Evolutionary conservation across 345 rosid species (phyloP), one percentile per base, ranked within the genome.

Genomic region (Camelina sativa): DNA sequence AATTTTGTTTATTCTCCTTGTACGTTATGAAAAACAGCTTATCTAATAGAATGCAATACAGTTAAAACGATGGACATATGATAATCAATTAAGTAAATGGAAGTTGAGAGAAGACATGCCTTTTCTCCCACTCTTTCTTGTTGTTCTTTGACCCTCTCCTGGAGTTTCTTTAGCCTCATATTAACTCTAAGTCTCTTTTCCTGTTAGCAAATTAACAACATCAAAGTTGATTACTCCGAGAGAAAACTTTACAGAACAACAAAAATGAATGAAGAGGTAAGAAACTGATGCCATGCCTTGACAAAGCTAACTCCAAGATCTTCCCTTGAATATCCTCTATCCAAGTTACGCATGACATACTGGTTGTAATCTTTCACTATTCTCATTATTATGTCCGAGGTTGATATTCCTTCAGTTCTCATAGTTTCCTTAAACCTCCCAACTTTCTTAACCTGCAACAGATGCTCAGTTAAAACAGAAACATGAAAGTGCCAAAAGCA

Each of bases 241-340:
- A 43, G 35, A n/a, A 28, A 46, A 53, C 0, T 2, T 13, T 7
- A 8, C 67, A 35, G 20, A 12, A 55, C 48, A 41, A 71, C 11
- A 62, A 61, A 56, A 17, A 17, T 17, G 17, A 17, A 8, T 3
- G 35, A 47, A 67, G 19, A 52, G 9, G 43, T 59, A 13, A 20
- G 11, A 52, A 48, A 63, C 46, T 20, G 25, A 58, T 46, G 56
- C 1, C 88, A 72, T 80, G 73, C 98, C 93, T 86, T 93, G 32
- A 93, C 98, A 65, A 78, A 93, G 87, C 98, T 93, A 69, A 93
- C 97, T 69, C 93, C 93, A 59, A 93, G 96, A 13, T 93, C 97
- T 75, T 93, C 91, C 82, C 98, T 89, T 25, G 97, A 81, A 77
- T 93, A 93, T 53, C 98, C 98, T 67, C 98, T 84, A 69, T 86